These are phyloP conservation scores for Didymella keratinophila DNA, from an alignment of 2,329 filamentous ascomycete genomes.

Conservation along the genomic window DNA sequence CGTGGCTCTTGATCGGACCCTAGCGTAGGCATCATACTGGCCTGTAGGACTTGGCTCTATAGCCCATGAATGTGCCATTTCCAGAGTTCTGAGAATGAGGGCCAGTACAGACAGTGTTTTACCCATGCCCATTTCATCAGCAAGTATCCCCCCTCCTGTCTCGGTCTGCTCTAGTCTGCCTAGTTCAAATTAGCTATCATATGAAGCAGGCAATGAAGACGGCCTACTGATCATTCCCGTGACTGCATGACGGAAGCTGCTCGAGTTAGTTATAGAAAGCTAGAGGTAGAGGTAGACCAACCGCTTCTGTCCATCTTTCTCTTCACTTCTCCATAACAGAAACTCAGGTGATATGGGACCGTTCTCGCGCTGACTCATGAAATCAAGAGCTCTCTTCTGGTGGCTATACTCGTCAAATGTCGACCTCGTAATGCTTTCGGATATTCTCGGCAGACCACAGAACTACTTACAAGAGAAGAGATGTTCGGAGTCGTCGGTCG, in stretches of 20 bases:
- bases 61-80: conserved; percentile 49
- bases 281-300: too few species aligned
- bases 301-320: conserved; percentile 27
- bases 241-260: conserved; percentile 53
- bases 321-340: conserved; percentile 35
- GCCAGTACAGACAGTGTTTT: conserved; percentile 64
- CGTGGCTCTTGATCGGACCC: conserved; percentile 34
- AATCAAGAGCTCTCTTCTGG: conserved; percentile 41
- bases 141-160: conserved; percentile 59
- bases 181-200: not conserved
- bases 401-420: too few species aligned
- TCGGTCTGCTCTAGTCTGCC: conserved; percentile 30
- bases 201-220: too few species aligned
- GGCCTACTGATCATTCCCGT: conserved; percentile 44
- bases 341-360: conserved; percentile 42
- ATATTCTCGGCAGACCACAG: too few species aligned
- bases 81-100: conserved; percentile 55
- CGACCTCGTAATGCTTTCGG: too few species aligned
- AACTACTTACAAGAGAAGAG: too few species aligned
- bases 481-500: conserved; percentile 17
- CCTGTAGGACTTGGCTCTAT: too few species aligned
- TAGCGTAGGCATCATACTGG: too few species aligned
- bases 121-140: conserved; percentile 69
- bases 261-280: too few species aligned
- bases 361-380: conserved; percentile 41